phyloP scores from a whole-genome alignment of 2,329 filamentous ascomycete genomes.

The Ophiostoma populinum region DNA sequence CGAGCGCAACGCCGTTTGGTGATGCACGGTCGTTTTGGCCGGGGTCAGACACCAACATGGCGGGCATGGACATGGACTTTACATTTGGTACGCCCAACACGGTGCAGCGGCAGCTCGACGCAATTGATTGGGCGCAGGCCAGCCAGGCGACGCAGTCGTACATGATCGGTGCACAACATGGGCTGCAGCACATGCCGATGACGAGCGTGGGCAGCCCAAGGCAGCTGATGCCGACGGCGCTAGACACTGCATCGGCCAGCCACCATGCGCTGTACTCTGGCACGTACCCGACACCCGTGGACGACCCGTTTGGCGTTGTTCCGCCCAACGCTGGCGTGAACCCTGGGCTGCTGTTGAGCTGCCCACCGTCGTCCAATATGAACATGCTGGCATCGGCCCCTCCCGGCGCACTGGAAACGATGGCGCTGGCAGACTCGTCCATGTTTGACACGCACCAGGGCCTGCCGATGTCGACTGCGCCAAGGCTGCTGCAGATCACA shows the following conservation, averaged over 20 bases:
- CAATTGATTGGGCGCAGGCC: slow-evolving; percentile 39
- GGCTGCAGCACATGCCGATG: slow-evolving; percentile 12
- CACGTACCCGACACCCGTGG: slow-evolving; percentile 26
- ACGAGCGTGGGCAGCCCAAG: slow-evolving; percentile 31
- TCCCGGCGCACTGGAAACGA: background rate
- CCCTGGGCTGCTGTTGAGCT: slow-evolving; percentile 40
- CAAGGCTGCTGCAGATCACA: slow-evolving; percentile 11
- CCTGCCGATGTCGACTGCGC: slow-evolving; percentile 13
- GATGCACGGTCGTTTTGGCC: slow-evolving; percentile 36
- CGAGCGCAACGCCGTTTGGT: slow-evolving; percentile 26
- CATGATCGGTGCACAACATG: slow-evolving; percentile 20
- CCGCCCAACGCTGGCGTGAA: slow-evolving; percentile 34
- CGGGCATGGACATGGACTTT: slow-evolving; percentile 43
- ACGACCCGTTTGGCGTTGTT: slow-evolving; percentile 33
- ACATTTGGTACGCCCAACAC: slow-evolving; percentile 25
- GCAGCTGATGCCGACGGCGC: slow-evolving; percentile 20
- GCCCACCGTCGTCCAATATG: slow-evolving; percentile 30
- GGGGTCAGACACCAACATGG: slow-evolving; percentile 25
- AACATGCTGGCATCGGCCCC: slow-evolving; percentile 16
- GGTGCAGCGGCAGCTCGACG: slow-evolving; percentile 31
- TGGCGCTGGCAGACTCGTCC: slow-evolving; percentile 2
- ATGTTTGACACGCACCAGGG: slow-evolving; percentile 13
- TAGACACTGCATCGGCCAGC: slow-evolving; percentile 22
- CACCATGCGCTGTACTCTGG: slow-evolving; percentile 22
- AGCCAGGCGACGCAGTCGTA: slow-evolving; percentile 25